Conservation (phyloP, 345 rosid genomes). For the Salix exigua region DNA sequence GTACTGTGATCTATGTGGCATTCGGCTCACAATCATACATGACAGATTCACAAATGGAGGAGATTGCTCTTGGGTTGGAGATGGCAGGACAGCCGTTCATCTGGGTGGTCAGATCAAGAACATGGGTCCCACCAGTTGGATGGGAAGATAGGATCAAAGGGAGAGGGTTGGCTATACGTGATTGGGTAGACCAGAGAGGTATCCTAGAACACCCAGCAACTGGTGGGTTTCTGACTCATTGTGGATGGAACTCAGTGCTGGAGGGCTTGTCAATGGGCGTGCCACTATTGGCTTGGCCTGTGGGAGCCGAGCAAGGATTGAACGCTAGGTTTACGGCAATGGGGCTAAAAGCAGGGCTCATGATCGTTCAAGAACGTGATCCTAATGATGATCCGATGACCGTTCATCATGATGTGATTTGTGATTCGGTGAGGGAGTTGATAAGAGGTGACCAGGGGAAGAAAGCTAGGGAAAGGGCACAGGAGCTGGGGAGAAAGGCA, state of each 20-base stretch:
- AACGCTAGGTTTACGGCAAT: slow-evolving; percentile 17
- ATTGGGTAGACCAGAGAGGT: slow-evolving; percentile 13
- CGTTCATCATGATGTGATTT: slow-evolving; percentile 4
- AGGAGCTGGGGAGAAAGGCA: slow-evolving; percentile 13
- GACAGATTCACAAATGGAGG: background rate
- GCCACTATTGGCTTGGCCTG: slow-evolving; percentile 30
- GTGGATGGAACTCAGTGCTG: slow-evolving; percentile 30
- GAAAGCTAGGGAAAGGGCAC: slow-evolving; percentile 24
- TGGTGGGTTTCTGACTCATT: slow-evolving; percentile 15
- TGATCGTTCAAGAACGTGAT: background rate
- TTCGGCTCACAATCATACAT: slow-evolving; percentile 13
- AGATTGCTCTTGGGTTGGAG: slow-evolving; percentile 16
- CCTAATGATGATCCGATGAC: background rate
- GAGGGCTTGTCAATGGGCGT: slow-evolving; percentile 24
- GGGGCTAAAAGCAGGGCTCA: slow-evolving; percentile 11
- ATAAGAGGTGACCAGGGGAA: slow-evolving; percentile 23
- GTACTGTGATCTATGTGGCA: slow-evolving; percentile 7
- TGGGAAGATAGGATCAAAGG: slow-evolving; percentile 8
- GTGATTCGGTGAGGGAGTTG: slow-evolving; percentile 19
- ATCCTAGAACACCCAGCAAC: slow-evolving; percentile 4
- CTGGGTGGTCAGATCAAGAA: slow-evolving; percentile 11
- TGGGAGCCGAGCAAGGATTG: slow-evolving; percentile 25
- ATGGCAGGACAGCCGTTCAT: slow-evolving; percentile 17
- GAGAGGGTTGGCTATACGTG: slow-evolving; percentile 3
- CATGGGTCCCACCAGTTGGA: slow-evolving; percentile 8